Conservation (phyloP, 805 yeast species). For the Metschnikowia aberdeeniae region DNA sequence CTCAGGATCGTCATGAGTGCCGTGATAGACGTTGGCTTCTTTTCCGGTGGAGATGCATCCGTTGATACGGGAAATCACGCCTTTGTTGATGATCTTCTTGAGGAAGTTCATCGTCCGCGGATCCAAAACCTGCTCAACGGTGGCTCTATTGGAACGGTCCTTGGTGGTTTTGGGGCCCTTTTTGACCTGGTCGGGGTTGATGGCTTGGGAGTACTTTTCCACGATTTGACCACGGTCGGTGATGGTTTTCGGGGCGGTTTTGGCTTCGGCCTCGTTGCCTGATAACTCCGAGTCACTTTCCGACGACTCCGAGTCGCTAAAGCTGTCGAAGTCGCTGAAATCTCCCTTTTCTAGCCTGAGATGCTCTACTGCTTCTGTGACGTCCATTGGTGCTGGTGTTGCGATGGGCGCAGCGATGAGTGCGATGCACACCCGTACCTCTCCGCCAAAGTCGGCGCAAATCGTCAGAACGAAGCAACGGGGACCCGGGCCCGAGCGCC, state of each 20-base stretch:
- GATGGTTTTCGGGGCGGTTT: conserved; percentile 20
- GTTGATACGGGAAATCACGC: conserved; percentile 77
- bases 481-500: not conserved
- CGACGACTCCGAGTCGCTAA: not conserved
- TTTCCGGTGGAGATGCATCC: conserved; percentile 97
- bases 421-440: too few species aligned
- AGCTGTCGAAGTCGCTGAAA: not conserved
- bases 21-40: conserved; percentile 92
- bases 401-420: too few species aligned
- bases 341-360: not conserved
- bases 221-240: conserved; percentile 45
- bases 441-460: too few species aligned
- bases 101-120: conserved; percentile 87
- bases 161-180: conserved; percentile 58
- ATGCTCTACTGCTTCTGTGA: too few species aligned
- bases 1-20: conserved; percentile 55
- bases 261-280: not conserved
- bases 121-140: conserved; percentile 94
- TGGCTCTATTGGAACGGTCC: conserved; percentile 91
- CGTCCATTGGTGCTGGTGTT: too few species aligned
- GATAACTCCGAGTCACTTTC: not conserved
- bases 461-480: too few species aligned
- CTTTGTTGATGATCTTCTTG: conserved; percentile 76
- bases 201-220: conserved; percentile 59
- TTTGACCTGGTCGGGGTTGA: conserved; percentile 58